Percentiles rank a stretch among this genome's conserved stretches.
Evolutionary conservation across 176 grass and related monocot genomes (phyloP).

Genomic region (Rhynchospora tenuis): DNA sequence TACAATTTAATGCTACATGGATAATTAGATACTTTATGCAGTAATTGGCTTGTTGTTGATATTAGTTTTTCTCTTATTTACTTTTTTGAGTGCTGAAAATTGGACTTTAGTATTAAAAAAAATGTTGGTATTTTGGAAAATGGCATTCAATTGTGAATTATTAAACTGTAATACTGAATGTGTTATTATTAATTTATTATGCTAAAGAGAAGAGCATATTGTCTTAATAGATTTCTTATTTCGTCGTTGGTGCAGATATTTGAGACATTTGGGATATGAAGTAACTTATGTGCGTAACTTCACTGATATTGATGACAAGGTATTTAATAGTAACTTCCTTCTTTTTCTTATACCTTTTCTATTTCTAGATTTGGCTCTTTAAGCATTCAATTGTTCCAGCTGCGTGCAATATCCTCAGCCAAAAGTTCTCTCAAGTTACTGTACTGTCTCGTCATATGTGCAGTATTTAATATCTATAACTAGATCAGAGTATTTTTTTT

Average conservation of each 20-base stretch:
- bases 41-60: background rate
- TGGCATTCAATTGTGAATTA: background rate
- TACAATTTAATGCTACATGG: background rate
- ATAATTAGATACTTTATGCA: background rate
- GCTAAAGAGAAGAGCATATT: background rate
- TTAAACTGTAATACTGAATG: background rate
- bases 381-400: background rate
- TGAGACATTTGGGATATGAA: slow-evolving; percentile 83
- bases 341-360: slow-evolving; percentile 8
- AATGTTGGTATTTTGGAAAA: background rate
- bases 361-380: background rate
- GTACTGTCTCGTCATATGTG: background rate
- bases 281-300: slow-evolving; percentile 89
- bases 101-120: no score
- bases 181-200: slow-evolving; percentile 12
- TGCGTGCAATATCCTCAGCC: background rate
- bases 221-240: background rate
- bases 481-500: background rate
- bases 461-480: background rate
- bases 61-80: background rate
- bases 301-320: slow-evolving; percentile 97
- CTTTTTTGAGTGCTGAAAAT: background rate
- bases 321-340: slow-evolving; percentile 2
- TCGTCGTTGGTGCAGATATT: slow-evolving; percentile 7
- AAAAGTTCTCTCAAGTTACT: background rate